A percentile compares a stretch with the other conserved stretches of the same genome.
phyloP scores from a whole-genome alignment of 768 basidiomycete species.

The Mycena haematopus region DNA sequence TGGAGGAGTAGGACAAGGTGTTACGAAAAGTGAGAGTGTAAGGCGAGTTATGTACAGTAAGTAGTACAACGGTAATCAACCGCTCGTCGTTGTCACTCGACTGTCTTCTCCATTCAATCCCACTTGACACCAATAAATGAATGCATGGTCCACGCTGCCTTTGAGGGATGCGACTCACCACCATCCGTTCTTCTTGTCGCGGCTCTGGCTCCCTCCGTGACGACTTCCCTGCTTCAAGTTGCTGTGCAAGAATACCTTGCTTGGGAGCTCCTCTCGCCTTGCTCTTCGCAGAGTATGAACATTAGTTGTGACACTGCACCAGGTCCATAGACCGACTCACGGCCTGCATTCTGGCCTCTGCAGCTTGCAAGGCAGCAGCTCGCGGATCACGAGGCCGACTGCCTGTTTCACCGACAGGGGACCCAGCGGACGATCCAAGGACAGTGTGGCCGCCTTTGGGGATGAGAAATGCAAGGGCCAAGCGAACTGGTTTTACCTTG shows the following conservation, averaged over 20 bases:
- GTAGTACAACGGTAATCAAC: not conserved
- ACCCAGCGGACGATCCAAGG: conserved; percentile 45
- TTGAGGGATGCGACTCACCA: conserved; percentile 42
- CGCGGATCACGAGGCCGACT: conserved; percentile 49
- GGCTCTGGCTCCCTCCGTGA: conserved; percentile 43
- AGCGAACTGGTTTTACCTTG: conserved; percentile 3
- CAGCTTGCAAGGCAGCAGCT: conserved; percentile 66
- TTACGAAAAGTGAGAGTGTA: conserved; percentile 7
- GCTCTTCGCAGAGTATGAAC: conserved; percentile 10
- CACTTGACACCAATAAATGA: conserved; percentile 36
- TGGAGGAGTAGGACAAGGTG: conserved; percentile 6
- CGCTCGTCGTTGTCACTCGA: not conserved
- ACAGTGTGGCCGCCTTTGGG: conserved; percentile 52
- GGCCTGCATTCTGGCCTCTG: conserved; percentile 62
- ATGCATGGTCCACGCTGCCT: not conserved
- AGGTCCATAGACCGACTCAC: conserved; percentile 49
- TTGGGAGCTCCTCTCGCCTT: conserved; percentile 47
- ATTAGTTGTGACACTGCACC: conserved; percentile 23
- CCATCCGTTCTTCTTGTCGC: conserved; percentile 44
- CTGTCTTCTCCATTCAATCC: conserved; percentile 38
- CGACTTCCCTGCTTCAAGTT: conserved; percentile 43
- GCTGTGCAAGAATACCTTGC: conserved; percentile 51
- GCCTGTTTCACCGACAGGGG: conserved; percentile 37
- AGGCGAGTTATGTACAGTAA: not conserved
- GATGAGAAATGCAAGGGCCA: not conserved